These are phyloP conservation scores for Alliaria petiolata DNA, from an alignment of 345 rosid species.

Conservation along the genomic window DNA sequence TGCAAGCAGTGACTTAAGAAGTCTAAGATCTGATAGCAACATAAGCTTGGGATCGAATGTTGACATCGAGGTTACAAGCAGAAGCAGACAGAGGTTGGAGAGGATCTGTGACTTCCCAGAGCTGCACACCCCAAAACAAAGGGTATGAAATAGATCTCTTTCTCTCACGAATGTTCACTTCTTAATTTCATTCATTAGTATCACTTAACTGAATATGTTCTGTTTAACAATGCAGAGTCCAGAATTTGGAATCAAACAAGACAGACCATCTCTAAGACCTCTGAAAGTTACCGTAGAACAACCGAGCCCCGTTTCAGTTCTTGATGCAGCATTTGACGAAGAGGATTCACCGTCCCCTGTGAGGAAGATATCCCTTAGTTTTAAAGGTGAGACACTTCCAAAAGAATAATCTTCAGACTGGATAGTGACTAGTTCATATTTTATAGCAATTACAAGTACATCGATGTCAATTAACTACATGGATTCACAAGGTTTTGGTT, in stretches of 20 bases:
- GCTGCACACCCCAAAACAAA: conserved; percentile 33
- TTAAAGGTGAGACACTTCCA: conserved; percentile 52
- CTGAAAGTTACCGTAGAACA: conserved; percentile 51
- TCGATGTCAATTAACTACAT: neutral
- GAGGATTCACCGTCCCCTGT: conserved; percentile 89
- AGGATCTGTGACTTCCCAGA: conserved; percentile 34
- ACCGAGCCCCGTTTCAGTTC: conserved; percentile 93
- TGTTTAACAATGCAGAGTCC: conserved; percentile 44
- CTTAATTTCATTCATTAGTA: conserved; percentile 3
- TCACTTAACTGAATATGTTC: conserved; percentile 14
- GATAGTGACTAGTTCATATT: neutral
- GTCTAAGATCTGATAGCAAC: conserved; percentile 54
- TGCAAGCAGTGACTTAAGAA: conserved; percentile 41
- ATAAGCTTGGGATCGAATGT: conserved; percentile 42
- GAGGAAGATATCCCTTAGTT: conserved; percentile 53
- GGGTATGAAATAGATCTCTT: conserved; percentile 30
- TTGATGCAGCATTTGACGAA: conserved; percentile 62
- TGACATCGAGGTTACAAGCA: conserved; percentile 64
- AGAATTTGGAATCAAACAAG: conserved; percentile 37
- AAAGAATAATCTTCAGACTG: neutral
- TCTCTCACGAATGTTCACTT: conserved; percentile 8
- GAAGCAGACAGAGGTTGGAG: conserved; percentile 44
- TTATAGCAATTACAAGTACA: neutral
- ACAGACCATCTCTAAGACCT: conserved; percentile 25
- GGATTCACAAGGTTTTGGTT: neutral